Base-by-base conservation (phyloP, 192 early-diverging fungal genomes). In the Rhizophagus prolifer region DNA sequence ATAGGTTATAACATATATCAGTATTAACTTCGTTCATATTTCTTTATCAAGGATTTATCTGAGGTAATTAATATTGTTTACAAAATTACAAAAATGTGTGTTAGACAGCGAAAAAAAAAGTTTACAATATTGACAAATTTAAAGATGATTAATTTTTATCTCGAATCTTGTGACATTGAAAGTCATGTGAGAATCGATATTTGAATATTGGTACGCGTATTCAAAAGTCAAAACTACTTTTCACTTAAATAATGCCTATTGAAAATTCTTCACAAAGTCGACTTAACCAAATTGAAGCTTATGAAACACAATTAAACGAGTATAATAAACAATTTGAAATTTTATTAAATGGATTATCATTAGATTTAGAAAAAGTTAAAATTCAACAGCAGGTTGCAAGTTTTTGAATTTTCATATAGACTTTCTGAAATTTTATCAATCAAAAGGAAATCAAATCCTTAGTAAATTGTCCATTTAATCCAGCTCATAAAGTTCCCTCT, bases 391-490 rank as follows among this genome's bases (percentile, higher is more conserved):
- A 71, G 70, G 70, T 71, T 19, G 25, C 9, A 64, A 16, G 1
- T 25, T 25, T 64, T 25, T 25, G 2, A 13, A 4, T 26, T 50
- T 44, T 54, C 9, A 2, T 14, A 5, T 6, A 16, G 13, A 26
- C 8, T 47, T 50, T 54, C 10, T 13, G 41, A 19, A 26, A n/a
- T n/a, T 10, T 30, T 63, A 30, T 12, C 26, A 41, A 21, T 71
- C 46, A 14, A 28, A 61, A 61, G 77, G 71, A 34, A 61, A 4
- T 41, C 26, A 38, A 74, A 19, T 38, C 41, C 9, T 63, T 54
- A 21, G 28, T 58, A 9, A 78, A 21, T 41, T 79, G 78, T 61
- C 72, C 78, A 12, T 79, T 79, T 47, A 62, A 79, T 47, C 6
- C 70, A 65, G 58, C 63, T 26, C 78, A 79, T 58, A 71, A 58